Evolutionary conservation across 305 asterid genomes (phyloP), one percentile per base, ranked within the genome.

Genomic region (Rubia peregrina): DNA sequence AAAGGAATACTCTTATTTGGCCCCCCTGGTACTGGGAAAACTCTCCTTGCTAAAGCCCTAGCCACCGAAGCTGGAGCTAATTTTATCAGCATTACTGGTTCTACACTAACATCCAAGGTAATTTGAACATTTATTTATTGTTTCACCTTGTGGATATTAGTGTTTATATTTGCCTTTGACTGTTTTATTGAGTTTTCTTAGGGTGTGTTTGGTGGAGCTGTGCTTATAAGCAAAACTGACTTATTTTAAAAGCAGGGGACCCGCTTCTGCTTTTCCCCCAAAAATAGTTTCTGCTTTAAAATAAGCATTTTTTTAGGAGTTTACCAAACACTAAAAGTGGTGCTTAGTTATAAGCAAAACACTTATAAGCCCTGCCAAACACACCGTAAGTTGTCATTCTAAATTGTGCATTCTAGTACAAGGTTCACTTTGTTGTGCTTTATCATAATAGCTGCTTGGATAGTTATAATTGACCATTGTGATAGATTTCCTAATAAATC

Each of bases 21-120:
- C 11, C 99, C 98, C 68, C 99, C 99, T 42, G 98, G 99, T 74
- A 94, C 99, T 59, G 99, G 99, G 71, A 94, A 94, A 84, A 94
- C 99, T 62, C 99, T 94, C 79, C 83, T 94, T 71, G 99, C 98
- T 5, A 94, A 94, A 81, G 98, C 99, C 1, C 96, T 91, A 75
- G 98, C 99, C 68, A 94, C 99, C 7, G 99, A 94, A 81, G 97
- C 99, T 38, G 96, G 98, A 71, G 99, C 98, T 61, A 94, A 89
- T 80, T 94, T 94, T 83, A 91, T 94, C 66, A 91, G 97, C 83
- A 84, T 94, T 77, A 89, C 98, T 75, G 99, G 99, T 79, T 95
- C 99, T 22, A 84, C 99, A 38, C 91, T 95, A 68, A 95, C 99
- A 71, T 95, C 99, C 38, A 95, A 95, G 97, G 99, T 88, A 74